Evolutionary conservation across 176 grass and related monocot species (phyloP), one percentile per base, ranked within the genome.

Genomic region (Phyllostachys edulis): DNA sequence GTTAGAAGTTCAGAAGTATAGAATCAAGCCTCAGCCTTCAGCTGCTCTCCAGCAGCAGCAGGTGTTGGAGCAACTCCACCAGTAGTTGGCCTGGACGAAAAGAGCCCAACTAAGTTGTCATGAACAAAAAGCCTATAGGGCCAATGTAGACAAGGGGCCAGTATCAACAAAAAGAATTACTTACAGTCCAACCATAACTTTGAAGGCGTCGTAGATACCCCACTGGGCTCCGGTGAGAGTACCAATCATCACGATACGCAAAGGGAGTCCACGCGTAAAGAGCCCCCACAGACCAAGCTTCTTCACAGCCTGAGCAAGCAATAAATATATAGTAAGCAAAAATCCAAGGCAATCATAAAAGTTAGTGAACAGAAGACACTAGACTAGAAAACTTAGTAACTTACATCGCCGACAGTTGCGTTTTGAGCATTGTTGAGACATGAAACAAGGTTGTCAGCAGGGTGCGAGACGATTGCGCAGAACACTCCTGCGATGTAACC

Each of bases 131-230:
- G 67, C 15, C 21, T 70, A 69, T 26, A 51, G 2, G 38, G 34
- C n/a, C 42, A 84, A 54, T 51, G 61, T 42, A 12, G 16, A 63
- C 21, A 18, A 52, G 29, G 15, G 24, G 40, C 3, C 0, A 14
- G 29, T 39, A 7, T 36, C 21, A 78, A 20, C 4, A 39, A 47
- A 74, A 47, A 83, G 16, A 60, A 32, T 55, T 54, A 91, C 95
- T 86, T 87, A 97, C 95, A 94, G 75, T 68, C 92, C 95, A 82
- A 94, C 92, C 79, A 90, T 89, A 20, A 97, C 87, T 97, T 94
- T 93, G 17, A 94, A 97, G 10, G 90, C 88, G 56, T 94, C 95
- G 29, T 94, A 94, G 69, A 97, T 91, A 42, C 84, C 92, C 92
- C 89, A 94, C 73, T 97, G 95, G 12, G 89, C 88, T 51, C 87